Conservation (phyloP, 2,329 filamentous ascomycete genomes). For the Neophaeococcomyces mojaviensis region DNA sequence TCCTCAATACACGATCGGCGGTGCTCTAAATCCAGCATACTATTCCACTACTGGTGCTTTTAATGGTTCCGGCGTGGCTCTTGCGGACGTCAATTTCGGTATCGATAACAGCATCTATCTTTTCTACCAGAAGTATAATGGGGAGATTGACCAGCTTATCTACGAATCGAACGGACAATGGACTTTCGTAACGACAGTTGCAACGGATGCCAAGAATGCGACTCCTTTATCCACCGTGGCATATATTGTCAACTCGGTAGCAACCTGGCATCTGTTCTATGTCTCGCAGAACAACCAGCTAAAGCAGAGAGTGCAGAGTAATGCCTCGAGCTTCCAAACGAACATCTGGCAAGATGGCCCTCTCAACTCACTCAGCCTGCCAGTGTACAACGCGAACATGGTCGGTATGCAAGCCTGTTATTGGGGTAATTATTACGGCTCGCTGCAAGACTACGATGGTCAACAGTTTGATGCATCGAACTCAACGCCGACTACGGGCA, state of each 20-base stretch:
- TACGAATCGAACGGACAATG: slow-evolving; percentile 27
- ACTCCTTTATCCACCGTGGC: slow-evolving; percentile 37
- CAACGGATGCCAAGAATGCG: slow-evolving; percentile 36
- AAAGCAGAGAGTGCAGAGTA: slow-evolving; percentile 32
- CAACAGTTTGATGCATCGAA: background rate
- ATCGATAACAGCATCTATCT: slow-evolving; percentile 32
- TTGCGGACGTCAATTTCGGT: slow-evolving; percentile 38
- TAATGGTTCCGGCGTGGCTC: slow-evolving; percentile 41
- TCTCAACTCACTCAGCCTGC: slow-evolving; percentile 26
- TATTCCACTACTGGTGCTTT: slow-evolving; percentile 36
- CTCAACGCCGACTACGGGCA: slow-evolving; percentile 1
- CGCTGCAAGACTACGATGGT: background rate
- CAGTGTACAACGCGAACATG: slow-evolving; percentile 26
- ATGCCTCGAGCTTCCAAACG: slow-evolving; percentile 19
- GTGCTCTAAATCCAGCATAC: slow-evolving; percentile 26
- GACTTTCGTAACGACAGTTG: slow-evolving; percentile 28
- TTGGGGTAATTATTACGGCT: slow-evolving; percentile 24
- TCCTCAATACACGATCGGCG: slow-evolving; percentile 1
- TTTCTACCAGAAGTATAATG: slow-evolving; percentile 40
- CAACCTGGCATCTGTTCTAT: slow-evolving; percentile 35
- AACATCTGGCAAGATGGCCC: slow-evolving; percentile 35
- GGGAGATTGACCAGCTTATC: slow-evolving; percentile 36
- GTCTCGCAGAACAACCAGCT: slow-evolving; percentile 33
- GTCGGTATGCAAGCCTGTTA: slow-evolving; percentile 34
- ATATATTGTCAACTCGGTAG: slow-evolving; percentile 31